Evolutionary conservation across 2,329 filamentous ascomycete genomes (phyloP), one percentile per base, ranked within the genome.

Genomic region (Calonectria multiphialidica): DNA sequence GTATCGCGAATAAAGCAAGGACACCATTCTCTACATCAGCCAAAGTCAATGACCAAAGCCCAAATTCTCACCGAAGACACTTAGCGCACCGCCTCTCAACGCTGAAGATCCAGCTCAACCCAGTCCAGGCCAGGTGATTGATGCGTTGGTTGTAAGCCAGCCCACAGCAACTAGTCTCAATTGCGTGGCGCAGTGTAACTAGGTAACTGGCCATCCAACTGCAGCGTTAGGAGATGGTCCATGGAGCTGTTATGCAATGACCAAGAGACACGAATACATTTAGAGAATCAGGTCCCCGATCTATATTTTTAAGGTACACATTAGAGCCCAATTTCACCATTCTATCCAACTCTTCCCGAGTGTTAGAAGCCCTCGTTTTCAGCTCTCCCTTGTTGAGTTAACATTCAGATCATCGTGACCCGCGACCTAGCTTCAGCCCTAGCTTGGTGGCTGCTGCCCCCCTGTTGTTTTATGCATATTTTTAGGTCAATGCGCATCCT

Each of bases 391-490:
- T 21, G 10, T 7, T n/a, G 42, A 7, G 12, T 21, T 8, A 18
- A n/a, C 33, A 23, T 21, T 57, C 28, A 6, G 53, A 57, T 57
- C 53, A n/a, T 16, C 30, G 21, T 55, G 53, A 23, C 37, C 10
- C 30, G 35, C 53, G n/a, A 21, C n/a, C 33, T n/a, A 12, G 53
- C 9, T 57, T 57, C 53, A 57, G 53, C 53, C 53, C 30, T 57
- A 57, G 35, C 12, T n/a, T 57, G n/a, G 53, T 37, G 18, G 33
- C 12, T 57, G 35, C 30, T 21, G 18, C n/a, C 33, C n/a, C 53
- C 35, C 37, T 21, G n/a, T 23, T 33, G 13, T 33, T n/a, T 23
- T 57, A 37, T 57, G 53, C 53, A 57, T 57, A 57, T 21, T 37
- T 57, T 57, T 37, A 37, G 50, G 33, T 35, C 53, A 23, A 44